Conservation (phyloP, 306 rosid species). For the Spatholobus suberectus region DNA sequence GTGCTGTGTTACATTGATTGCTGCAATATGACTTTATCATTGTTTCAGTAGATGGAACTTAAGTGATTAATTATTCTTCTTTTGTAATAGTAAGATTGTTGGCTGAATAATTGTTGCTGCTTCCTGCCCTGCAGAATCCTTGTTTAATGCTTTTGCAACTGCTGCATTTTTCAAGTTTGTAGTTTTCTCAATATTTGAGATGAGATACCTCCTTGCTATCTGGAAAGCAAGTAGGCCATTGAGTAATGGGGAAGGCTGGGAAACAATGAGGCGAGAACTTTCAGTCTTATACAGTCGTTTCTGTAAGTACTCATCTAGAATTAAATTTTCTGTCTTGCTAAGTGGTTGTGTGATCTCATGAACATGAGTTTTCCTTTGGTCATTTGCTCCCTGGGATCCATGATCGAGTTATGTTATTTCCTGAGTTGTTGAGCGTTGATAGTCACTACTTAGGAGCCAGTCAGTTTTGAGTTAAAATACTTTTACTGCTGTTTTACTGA, state of each 20-base stretch:
- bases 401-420: conserved; percentile 23
- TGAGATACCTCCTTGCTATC: conserved; percentile 97
- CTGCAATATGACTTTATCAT: conserved; percentile 19
- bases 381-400: conserved; percentile 1
- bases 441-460: conserved; percentile 5
- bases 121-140: conserved; percentile 74
- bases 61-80: conserved; percentile 25
- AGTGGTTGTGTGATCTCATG: conserved; percentile 29
- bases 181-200: conserved; percentile 93
- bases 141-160: conserved; percentile 96
- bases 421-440: neutral
- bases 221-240: conserved; percentile 95
- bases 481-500: neutral
- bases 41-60: conserved; percentile 8
- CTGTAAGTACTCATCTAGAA: conserved; percentile 66
- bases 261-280: conserved; percentile 91
- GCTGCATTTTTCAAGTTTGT: conserved; percentile 98
- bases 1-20: neutral
- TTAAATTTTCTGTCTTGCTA: conserved; percentile 2
- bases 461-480: conserved; percentile 14
- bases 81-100: conserved; percentile 4
- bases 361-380: neutral
- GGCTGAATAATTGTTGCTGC: conserved; percentile 31
- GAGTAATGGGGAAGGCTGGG: conserved; percentile 94
- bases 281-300: conserved; percentile 90